These are phyloP conservation scores for Closterium sp. DNA, from an alignment of 139 green algal species.

Conservation along the genomic window DNA sequence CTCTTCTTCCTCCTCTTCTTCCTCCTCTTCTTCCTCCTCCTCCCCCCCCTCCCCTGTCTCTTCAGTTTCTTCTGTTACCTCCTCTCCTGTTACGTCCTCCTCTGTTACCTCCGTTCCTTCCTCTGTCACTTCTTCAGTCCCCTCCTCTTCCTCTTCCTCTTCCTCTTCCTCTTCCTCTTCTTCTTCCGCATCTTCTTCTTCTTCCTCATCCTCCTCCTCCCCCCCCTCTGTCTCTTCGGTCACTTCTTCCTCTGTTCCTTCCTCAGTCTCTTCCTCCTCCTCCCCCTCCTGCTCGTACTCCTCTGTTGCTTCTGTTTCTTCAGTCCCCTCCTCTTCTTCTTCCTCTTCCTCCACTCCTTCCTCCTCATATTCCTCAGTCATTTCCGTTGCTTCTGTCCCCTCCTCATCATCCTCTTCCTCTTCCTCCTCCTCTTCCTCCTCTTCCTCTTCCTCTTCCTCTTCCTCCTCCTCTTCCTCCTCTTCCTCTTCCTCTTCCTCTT, in stretches of 20 bases:
- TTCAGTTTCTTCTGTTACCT: neutral
- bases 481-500: neutral
- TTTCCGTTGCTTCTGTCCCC: too few relatives aligned
- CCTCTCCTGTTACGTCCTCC: neutral
- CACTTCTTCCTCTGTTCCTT: neutral
- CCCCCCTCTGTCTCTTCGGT: neutral
- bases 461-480: neutral
- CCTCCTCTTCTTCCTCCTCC: neutral
- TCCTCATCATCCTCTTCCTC: neutral
- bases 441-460: neutral
- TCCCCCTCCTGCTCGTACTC: neutral
- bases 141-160: neutral
- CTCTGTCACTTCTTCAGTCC: neutral
- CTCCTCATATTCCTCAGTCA: neutral
- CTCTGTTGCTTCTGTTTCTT: neutral
- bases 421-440: neutral
- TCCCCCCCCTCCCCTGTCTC: neutral
- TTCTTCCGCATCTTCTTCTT: neutral
- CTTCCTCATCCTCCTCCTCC: neutral
- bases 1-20: neutral
- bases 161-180: neutral
- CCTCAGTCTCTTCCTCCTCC: neutral
- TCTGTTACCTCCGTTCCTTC: neutral
- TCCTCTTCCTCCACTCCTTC: neutral
- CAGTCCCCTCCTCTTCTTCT: neutral